Base-by-base conservation (phyloP, 2,329 filamentous ascomycete genomes). In the Sclerotinia borealis region DNA sequence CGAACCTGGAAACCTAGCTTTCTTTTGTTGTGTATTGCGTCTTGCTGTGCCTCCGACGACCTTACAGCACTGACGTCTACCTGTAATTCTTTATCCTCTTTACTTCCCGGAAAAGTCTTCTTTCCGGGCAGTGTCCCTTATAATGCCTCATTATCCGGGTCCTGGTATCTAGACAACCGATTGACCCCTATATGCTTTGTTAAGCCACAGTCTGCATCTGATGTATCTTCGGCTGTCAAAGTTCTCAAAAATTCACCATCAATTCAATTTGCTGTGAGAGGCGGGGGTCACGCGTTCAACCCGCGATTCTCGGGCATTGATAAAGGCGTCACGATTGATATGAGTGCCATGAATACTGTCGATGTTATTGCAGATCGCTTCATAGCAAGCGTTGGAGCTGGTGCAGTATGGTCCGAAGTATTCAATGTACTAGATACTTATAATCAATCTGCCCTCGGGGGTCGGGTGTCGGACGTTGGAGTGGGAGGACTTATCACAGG, bases 341-440 rank as follows among this genome's bases (percentile, higher is more conserved):
- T 66, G 41, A 58, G 52, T 10, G 27, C 59, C 5, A 31, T 67
- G 29, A 67, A 59, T 37, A 15, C 54, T 19, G 37, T 68, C 15
- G 34, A 34, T 19, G 22, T 64, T 29, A 31, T 65, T 76, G 2
- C 54, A 65, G 34, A 67, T 69, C 19, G 60, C 66, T 69, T 65
- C 0, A 67, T 70, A 5, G 74, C 71, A 15, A 66, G 64, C 22
- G 67, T 79, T 22, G 76, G 75, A 3, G 64, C 74, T 4, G 78
- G 77, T 4, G 69, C 72, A 49, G 68, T 70, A 11, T 79, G 77
- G 77, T 59, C 64, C 9, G 68, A 76, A 34, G 76, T 79, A 4
- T 79, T 78, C 64, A 60, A 65, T 11, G 58, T 62, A 3, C 70
- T 79, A 1, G 74, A 76, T 25, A 34, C 66, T 5, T 47, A 73